Evolutionary conservation across 2,329 filamentous ascomycete species (phyloP).

Genomic region (Penicillium sclerotigenum): DNA sequence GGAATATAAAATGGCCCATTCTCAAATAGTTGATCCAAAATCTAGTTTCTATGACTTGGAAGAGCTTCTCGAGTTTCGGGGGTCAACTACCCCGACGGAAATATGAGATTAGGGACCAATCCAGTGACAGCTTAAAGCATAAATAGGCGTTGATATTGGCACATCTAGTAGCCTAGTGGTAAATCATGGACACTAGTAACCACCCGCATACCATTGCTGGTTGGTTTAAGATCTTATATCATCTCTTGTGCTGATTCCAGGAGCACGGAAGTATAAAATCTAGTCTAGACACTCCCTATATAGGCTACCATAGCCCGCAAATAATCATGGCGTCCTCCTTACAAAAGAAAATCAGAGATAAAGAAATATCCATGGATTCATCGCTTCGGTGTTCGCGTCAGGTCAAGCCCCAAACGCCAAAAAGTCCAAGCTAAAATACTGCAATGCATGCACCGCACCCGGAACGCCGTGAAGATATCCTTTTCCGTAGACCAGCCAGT

Average conservation of each 20-base stretch:
- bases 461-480: conserved; percentile 21
- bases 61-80: not conserved
- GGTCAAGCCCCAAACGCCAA: conserved; percentile 8
- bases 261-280: not conserved
- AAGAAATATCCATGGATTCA: conserved; percentile 1
- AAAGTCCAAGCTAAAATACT: conserved; percentile 9
- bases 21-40: not conserved
- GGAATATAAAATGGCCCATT: not conserved
- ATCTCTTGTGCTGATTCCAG: not conserved
- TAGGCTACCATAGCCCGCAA: not conserved
- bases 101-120: not conserved
- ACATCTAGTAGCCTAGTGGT: not conserved
- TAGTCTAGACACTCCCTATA: not conserved
- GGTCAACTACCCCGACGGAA: not conserved
- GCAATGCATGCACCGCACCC: conserved; percentile 19
- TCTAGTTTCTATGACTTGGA: not conserved
- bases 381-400: not conserved
- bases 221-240: not conserved
- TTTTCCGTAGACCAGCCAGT: conserved; percentile 4
- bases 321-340: not conserved
- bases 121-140: not conserved
- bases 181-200: not conserved
- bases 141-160: not conserved
- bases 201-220: not conserved
- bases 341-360: not conserved